Base-by-base conservation (phyloP, 2,329 filamentous ascomycete genomes). In the Penicillium vulpinum region DNA sequence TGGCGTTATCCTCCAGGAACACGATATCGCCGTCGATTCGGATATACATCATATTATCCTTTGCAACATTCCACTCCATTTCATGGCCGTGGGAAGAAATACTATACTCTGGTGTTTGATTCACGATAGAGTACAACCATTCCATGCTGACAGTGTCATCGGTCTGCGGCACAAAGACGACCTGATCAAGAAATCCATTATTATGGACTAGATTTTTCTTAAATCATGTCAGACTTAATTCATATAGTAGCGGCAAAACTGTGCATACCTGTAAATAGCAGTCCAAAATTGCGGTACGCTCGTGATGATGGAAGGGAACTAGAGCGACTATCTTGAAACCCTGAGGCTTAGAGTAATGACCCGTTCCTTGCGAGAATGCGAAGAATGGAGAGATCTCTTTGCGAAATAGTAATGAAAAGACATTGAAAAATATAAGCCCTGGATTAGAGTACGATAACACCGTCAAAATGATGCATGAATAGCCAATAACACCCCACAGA, bases 11-110 rank as follows among this genome's bases (percentile, higher is more conserved):
- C 54, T 77, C 75, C 13, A 79, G 61, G 54, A 72, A 80, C 28
- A 78, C 67, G 47, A 75, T 64, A 49, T 78, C 76, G 3, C 77
- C 77, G 54, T 78, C 77, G 39, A 79, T 77, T 60, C 75, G 77
- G 49, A 78, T 69, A 49, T 76, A 77, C 58, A 78, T 69, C 16
- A 68, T 65, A 29, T 68, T 60, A 36, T 69, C 59, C 16, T 63
- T 54, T 22, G 58, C 28, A 49, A 62, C 47, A 21, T 63, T 58
- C 62, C 56, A 62, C 35, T 61, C 56, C 31, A 55, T 57, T 36
- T 55, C 59, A 10, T 51, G 51, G 6, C 45, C 54, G 4, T 51
- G 36, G 13, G 45, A 56, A 21, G 55, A 62, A 10, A 64, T 59
- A 4, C 59, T 49, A 60, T 78, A 78, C n/a, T 61, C 62, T 3